Evolutionary conservation across 108 stramenopile genomes (phyloP).

Genomic region (Cyclotella baltica): DNA sequence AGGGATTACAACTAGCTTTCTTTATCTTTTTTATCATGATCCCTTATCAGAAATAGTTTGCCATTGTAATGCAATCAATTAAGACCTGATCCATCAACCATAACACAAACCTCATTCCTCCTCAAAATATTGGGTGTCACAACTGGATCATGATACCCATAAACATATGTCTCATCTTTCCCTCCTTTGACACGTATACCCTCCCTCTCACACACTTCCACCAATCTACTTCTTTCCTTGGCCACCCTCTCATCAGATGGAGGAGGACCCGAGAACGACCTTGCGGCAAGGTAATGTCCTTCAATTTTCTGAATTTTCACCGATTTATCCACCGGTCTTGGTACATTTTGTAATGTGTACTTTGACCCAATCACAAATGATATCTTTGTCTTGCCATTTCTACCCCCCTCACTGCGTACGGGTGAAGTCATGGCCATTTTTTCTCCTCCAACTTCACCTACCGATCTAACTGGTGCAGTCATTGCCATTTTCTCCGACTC

Average conservation of each 20-base stretch:
- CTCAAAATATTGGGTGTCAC: constrained; percentile 72
- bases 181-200: constrained; percentile 35
- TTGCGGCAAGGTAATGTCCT: constrained; percentile 63
- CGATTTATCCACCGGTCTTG: constrained; percentile 56
- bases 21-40: too few species aligned
- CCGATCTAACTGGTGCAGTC: constrained; percentile 61
- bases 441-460: constrained; percentile 35
- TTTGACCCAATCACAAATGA: constrained; percentile 73
- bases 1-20: too few species aligned
- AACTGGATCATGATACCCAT: constrained; percentile 80
- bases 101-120: constrained; percentile 66
- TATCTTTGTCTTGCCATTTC: constrained; percentile 48
- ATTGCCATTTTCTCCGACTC: constrained; percentile 61
- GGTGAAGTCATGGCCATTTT: constrained; percentile 78
- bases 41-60: too few species aligned
- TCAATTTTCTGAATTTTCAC: constrained; percentile 55
- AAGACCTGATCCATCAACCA: constrained; percentile 56
- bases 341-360: constrained; percentile 64
- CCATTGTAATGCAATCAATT: neutral
- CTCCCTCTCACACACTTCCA: constrained; percentile 46
- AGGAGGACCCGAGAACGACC: constrained; percentile 65
- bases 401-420: constrained; percentile 49
- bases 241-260: constrained; percentile 60
- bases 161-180: constrained; percentile 60
- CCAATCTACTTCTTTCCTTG: constrained; percentile 42